Conservation (phyloP, 2,329 filamentous ascomycete genomes). For the Akanthomyces muscarius region DNA sequence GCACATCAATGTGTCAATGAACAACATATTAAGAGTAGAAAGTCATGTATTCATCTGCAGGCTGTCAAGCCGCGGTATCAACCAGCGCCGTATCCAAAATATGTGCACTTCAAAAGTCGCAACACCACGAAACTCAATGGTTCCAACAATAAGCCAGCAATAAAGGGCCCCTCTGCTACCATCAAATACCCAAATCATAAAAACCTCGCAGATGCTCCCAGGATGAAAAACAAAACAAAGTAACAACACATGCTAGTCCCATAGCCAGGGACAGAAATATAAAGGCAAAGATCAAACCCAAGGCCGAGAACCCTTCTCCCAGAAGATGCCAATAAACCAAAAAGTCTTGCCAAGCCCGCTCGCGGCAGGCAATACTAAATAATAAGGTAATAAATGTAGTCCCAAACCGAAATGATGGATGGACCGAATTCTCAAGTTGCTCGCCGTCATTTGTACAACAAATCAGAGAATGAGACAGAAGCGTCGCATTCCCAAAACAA, state of each 20-base stretch:
- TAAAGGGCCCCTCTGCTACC: slow-evolving; percentile 8
- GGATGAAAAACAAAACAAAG: slow-evolving; percentile 26
- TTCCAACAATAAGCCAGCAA: slow-evolving; percentile 15
- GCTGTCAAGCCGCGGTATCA: slow-evolving; percentile 18
- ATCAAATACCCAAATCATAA: slow-evolving; percentile 17
- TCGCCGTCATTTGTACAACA: slow-evolving; percentile 18
- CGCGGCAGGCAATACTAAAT: slow-evolving; percentile 17
- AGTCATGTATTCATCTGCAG: slow-evolving; percentile 20
- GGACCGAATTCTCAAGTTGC: slow-evolving; percentile 16
- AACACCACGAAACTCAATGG: slow-evolving; percentile 17
- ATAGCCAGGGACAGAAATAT: not conserved
- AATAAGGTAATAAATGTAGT: slow-evolving; percentile 17
- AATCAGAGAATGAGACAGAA: slow-evolving; percentile 24
- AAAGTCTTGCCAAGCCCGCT: slow-evolving; percentile 11
- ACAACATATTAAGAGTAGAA: slow-evolving; percentile 4
- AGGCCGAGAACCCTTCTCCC: slow-evolving; percentile 11
- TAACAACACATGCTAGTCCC: slow-evolving; percentile 23
- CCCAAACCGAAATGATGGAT: slow-evolving; percentile 13
- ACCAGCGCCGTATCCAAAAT: slow-evolving; percentile 17
- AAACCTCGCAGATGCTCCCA: slow-evolving; percentile 26
- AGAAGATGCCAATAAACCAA: slow-evolving; percentile 16
- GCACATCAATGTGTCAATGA: too few relatives aligned
- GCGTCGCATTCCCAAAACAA: slow-evolving; percentile 26
- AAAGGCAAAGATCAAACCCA: slow-evolving; percentile 14
- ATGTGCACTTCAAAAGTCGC: slow-evolving; percentile 13